A percentile compares a stretch with the other conserved stretches of the same genome.
These are phyloP conservation scores for Oryza nivara DNA, from an alignment of 176 grass and related monocot species.

Conservation along the genomic window DNA sequence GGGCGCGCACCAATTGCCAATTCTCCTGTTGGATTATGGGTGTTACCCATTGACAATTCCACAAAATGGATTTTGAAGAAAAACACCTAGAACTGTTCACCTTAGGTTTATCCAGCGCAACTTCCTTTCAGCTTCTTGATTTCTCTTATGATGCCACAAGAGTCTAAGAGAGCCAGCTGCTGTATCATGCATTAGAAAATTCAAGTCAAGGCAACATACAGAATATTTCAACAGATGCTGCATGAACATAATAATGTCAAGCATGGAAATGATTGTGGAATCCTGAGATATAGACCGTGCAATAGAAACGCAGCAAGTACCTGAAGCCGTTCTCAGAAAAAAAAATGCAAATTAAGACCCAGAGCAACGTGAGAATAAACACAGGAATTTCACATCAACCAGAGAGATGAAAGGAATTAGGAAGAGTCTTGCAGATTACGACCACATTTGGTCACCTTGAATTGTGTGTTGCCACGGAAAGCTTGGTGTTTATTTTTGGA, in stretches of 20 bases:
- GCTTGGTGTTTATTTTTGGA: constrained; percentile 52
- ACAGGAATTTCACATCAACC: constrained; percentile 1
- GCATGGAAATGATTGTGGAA: not conserved
- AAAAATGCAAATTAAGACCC: constrained; percentile 42
- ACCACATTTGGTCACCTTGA: constrained; percentile 31
- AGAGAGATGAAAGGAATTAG: constrained; percentile 22
- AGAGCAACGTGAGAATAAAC: not conserved
- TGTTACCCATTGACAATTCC: constrained; percentile 37
- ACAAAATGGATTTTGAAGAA: constrained; percentile 45
- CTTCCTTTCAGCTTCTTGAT: constrained; percentile 40
- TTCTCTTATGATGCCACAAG: constrained; percentile 36
- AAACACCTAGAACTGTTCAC: constrained; percentile 24
- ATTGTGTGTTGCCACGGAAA: constrained; percentile 32
- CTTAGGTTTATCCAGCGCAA: not conserved
- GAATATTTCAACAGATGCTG: not conserved
- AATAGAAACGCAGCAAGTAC: constrained; percentile 6
- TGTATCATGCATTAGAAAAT: constrained; percentile 44
- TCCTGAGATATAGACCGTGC: not conserved
- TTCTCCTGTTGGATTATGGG: constrained; percentile 46
- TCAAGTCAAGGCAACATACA: not conserved
- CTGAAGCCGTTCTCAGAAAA: constrained; percentile 43
- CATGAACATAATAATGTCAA: not conserved
- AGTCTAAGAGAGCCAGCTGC: constrained; percentile 43
- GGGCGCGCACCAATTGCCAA: constrained; percentile 46
- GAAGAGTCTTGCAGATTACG: not conserved